A percentile compares a stretch with the other conserved stretches of the same genome.
Evolutionary conservation across 108 stramenopile genomes (phyloP).

Genomic region (Discostella stelligeroides): DNA sequence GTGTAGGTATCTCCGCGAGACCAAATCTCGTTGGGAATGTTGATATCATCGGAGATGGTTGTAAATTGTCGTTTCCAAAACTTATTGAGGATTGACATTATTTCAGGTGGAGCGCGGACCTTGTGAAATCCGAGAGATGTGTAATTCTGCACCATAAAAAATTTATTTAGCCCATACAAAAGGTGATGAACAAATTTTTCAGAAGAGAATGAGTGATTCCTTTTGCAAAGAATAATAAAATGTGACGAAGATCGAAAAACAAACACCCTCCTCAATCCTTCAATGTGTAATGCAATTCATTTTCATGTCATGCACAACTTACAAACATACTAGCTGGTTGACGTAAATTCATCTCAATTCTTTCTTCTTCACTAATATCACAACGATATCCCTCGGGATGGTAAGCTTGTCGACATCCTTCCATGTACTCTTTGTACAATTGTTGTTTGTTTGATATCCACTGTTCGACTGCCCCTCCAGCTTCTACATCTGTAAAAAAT

Average conservation of each 20-base stretch:
- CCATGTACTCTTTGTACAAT: constrained; percentile 45
- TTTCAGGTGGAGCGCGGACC: constrained; percentile 50
- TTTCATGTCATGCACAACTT: neutral
- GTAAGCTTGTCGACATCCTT: constrained; percentile 44
- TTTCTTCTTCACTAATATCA: constrained; percentile 51
- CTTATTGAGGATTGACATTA: constrained; percentile 35
- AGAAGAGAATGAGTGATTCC: no score
- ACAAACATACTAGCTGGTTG: constrained; percentile 62
- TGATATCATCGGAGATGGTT: neutral
- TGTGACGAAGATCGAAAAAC: constrained; percentile 5
- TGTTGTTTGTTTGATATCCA: constrained; percentile 4
- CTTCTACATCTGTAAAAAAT: neutral
- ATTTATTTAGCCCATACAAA: neutral
- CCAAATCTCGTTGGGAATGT: constrained; percentile 58
- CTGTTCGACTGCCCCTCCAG: neutral
- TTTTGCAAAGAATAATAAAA: no score
- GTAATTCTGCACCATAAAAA: constrained; percentile 51
- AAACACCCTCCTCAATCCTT: neutral
- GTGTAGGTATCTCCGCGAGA: constrained; percentile 69
- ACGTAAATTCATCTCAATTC: constrained; percentile 64
- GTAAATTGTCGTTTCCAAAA: constrained; percentile 55
- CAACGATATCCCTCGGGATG: constrained; percentile 37
- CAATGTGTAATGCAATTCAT: neutral
- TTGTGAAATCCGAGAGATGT: constrained; percentile 75
- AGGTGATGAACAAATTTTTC: no score